phyloP scores from a whole-genome alignment of 805 yeast species.

The Candida schatavii region DNA sequence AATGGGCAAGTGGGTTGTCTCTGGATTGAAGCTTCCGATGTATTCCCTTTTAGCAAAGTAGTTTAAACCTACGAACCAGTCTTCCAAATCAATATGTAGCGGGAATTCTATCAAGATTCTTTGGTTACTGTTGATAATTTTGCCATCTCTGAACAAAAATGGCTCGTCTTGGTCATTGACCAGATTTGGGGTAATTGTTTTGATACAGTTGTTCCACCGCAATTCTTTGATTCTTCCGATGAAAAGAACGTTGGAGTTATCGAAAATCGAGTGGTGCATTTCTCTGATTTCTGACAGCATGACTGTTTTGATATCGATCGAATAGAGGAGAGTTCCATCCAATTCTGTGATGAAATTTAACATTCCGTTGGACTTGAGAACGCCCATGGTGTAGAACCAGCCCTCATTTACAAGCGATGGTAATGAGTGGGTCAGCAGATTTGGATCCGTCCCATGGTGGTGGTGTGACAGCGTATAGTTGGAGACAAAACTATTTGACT shows the following conservation, averaged over 20 bases:
- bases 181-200: slow-evolving; percentile 20
- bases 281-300: slow-evolving; percentile 61
- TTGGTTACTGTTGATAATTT: slow-evolving; percentile 28
- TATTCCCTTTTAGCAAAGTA: slow-evolving; percentile 63
- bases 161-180: slow-evolving; percentile 20
- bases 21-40: slow-evolving; percentile 28
- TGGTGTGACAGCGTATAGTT: neutral
- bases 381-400: slow-evolving; percentile 76
- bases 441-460: neutral
- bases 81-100: slow-evolving; percentile 66
- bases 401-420: slow-evolving; percentile 39
- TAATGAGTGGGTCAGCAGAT: neutral
- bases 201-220: slow-evolving; percentile 41
- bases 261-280: slow-evolving; percentile 60
- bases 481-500: slow-evolving; percentile 1
- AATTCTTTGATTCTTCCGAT: slow-evolving; percentile 56
- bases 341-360: slow-evolving; percentile 58
- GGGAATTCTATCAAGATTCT: slow-evolving; percentile 62
- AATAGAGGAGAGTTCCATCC: slow-evolving; percentile 61
- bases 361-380: slow-evolving; percentile 59
- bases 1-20: neutral
- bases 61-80: slow-evolving; percentile 68
- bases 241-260: slow-evolving; percentile 55
- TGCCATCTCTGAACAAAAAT: slow-evolving; percentile 34
- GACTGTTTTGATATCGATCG: slow-evolving; percentile 52